Base-by-base conservation (phyloP, 73 alveolate species). In the Paraurostyla sp. region DNA sequence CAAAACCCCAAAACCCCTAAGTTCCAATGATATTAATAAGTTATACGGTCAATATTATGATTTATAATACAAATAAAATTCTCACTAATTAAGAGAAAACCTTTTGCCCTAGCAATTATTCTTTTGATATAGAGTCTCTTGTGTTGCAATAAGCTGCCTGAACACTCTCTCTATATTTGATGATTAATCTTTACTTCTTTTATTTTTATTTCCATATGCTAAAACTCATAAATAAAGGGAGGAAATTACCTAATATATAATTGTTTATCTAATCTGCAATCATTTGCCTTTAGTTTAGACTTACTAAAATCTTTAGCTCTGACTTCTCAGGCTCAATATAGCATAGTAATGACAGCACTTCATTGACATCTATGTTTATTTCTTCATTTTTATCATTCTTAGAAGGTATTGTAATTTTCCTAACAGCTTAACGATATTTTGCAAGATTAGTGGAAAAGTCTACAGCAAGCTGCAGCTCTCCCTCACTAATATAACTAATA, bases 391-490 rank as follows among this genome's bases (percentile, higher is more conserved):
- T 3, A 7, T 13, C 16, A 69, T 33, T 69, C 16, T 69, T 60
- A 13, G 78, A 16, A 29, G 78, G 78, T 3, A 60, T n/a, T 33
- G 27, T 69, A 3, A n/a, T 38, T 4, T 4, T 27, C 65, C n/a
- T 69, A 38, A 42, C 7, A 13, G 50, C 6, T 4, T 69, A 33
- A 36, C 41, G 2, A 69, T 41, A 69, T 43, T 69, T 43, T 11
- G 23, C 62, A 15, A 69, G 41, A 46, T 75, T 75, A 22, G 13
- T 51, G 42, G 73, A 7, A 75, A 18, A 75, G 35, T 46, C 51
- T n/a, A 75, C 75, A 22, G 87, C 73, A 13, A 22, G n/a, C 23
- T 75, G 76, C 15, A 50, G 38, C n/a, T 69, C 62, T 4, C 84
- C 75, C 4, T 9, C 57, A 15, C 54, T 33, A 48, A 75, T 46